A percentile compares a stretch with the other conserved stretches of the same genome.
These are phyloP conservation scores for Dimargaris cristalligena DNA, from an alignment of 192 early-diverging fungal species.

Conservation along the genomic window DNA sequence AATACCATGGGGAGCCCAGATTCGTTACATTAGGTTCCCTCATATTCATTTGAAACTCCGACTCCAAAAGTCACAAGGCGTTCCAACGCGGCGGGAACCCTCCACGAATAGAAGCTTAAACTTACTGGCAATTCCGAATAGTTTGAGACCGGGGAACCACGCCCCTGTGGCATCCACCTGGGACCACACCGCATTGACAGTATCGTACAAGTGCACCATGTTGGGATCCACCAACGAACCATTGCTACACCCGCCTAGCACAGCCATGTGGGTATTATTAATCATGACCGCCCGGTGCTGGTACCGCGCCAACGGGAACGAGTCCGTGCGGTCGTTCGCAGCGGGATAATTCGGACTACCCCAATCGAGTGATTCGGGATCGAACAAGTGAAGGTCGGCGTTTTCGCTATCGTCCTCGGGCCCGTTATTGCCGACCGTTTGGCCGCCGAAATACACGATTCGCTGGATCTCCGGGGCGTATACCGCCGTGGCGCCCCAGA, in stretches of 20 bases:
- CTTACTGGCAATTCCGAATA: conserved; percentile 11
- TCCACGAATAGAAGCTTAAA: not conserved
- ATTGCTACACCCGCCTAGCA: conserved; percentile 22
- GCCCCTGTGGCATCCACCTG: conserved; percentile 15
- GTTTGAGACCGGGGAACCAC: conserved; percentile 10
- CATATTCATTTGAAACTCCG: no score
- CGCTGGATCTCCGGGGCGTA: conserved; percentile 1
- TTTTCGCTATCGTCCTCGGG: not conserved
- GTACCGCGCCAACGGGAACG: conserved; percentile 17
- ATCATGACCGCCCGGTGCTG: conserved; percentile 22
- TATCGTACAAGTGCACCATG: conserved; percentile 19
- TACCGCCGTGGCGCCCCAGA: conserved; percentile 1
- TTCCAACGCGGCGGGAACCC: no score
- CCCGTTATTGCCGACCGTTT: not conserved
- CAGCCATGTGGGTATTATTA: conserved; percentile 20
- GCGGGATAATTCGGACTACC: not conserved
- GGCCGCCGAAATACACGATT: conserved; percentile 9
- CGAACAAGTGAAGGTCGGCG: not conserved
- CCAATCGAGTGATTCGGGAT: conserved; percentile 8
- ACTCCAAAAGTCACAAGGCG: no score
- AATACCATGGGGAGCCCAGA: no score
- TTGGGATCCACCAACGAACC: conserved; percentile 16
- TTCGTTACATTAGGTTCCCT: no score
- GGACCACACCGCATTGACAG: conserved; percentile 16
- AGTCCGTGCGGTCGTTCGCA: conserved; percentile 19